These are phyloP conservation scores for Pleurotus cornucopiae DNA, from an alignment of 768 basidiomycete genomes.

Conservation along the genomic window DNA sequence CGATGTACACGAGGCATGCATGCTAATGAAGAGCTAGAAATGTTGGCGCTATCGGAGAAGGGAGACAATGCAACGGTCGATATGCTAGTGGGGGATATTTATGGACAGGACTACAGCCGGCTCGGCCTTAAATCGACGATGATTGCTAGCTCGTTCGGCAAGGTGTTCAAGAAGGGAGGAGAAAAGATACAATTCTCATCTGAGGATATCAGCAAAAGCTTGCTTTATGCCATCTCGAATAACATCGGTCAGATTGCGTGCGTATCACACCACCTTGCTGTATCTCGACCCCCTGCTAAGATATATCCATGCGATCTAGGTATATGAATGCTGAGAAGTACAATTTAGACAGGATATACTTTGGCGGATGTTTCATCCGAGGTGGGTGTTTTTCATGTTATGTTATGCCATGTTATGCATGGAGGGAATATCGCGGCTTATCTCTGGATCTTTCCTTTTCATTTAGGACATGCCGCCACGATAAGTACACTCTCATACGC, in stretches of 20 bases:
- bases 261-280: conserved; percentile 28
- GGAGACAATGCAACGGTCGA: conserved; percentile 94
- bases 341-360: conserved; percentile 93
- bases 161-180: conserved; percentile 90
- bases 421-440: conserved; percentile 7
- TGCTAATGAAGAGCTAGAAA: conserved; percentile 59
- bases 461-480: conserved; percentile 88
- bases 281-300: no score
- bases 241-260: conserved; percentile 99
- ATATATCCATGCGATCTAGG: conserved; percentile 30
- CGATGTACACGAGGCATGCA: not conserved
- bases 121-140: conserved; percentile 96
- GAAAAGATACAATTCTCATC: conserved; percentile 76
- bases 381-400: conserved; percentile 44
- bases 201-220: conserved; percentile 91
- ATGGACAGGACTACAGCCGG: conserved; percentile 94
- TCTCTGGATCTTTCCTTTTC: conserved; percentile 7
- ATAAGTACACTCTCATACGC: conserved; percentile 98
- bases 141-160: conserved; percentile 98
- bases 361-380: conserved; percentile 98
- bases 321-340: conserved; percentile 99
- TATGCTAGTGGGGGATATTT: conserved; percentile 99
- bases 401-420: not conserved
- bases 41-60: conserved; percentile 89
- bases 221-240: conserved; percentile 95